phyloP scores from a whole-genome alignment of 208 protist genomes.

The Lotmaria passim region DNA sequence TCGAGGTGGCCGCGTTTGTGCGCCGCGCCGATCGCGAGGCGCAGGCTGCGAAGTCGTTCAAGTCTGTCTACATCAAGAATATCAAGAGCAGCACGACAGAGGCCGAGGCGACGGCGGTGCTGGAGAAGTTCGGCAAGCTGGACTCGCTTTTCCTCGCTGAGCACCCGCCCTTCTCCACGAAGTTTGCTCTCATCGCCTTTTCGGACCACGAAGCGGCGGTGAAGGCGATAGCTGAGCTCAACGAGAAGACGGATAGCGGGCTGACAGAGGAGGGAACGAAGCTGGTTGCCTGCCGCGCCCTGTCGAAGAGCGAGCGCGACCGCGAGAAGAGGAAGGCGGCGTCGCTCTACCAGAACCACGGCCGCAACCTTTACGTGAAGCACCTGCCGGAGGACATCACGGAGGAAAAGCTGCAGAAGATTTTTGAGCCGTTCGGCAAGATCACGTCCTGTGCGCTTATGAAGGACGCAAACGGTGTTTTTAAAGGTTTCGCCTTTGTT shows the following conservation, averaged over 20 bases:
- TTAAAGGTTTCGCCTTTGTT: slow-evolving; percentile 74
- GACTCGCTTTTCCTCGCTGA: slow-evolving; percentile 52
- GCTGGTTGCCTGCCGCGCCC: slow-evolving; percentile 51
- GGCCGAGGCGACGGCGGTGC: slow-evolving; percentile 70
- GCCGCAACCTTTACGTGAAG: slow-evolving; percentile 75
- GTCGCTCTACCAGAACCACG: slow-evolving; percentile 53
- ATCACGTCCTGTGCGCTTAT: slow-evolving; percentile 71
- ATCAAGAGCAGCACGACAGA: slow-evolving; percentile 63
- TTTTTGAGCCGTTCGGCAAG: slow-evolving; percentile 60
- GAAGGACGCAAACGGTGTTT: slow-evolving; percentile 49
- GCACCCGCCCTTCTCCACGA: slow-evolving; percentile 43
- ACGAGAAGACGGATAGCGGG: slow-evolving; percentile 39
- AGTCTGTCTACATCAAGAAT: slow-evolving; percentile 96
- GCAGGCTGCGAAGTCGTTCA: slow-evolving; percentile 84
- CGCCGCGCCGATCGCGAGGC: slow-evolving; percentile 77
- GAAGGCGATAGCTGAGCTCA: slow-evolving; percentile 64
- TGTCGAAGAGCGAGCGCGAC: slow-evolving; percentile 58
- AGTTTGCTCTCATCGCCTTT: slow-evolving; percentile 96
- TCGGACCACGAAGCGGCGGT: slow-evolving; percentile 79
- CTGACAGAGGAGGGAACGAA: slow-evolving; percentile 24
- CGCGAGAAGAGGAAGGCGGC: slow-evolving; percentile 37
- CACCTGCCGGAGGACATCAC: slow-evolving; percentile 57
- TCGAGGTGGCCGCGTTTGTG: slow-evolving; percentile 87
- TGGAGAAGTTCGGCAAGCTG: slow-evolving; percentile 84
- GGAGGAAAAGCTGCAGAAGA: slow-evolving; percentile 44